Evolutionary conservation across 2,329 filamentous ascomycete genomes (phyloP).

Genomic region (Tricladium varicosporioides): DNA sequence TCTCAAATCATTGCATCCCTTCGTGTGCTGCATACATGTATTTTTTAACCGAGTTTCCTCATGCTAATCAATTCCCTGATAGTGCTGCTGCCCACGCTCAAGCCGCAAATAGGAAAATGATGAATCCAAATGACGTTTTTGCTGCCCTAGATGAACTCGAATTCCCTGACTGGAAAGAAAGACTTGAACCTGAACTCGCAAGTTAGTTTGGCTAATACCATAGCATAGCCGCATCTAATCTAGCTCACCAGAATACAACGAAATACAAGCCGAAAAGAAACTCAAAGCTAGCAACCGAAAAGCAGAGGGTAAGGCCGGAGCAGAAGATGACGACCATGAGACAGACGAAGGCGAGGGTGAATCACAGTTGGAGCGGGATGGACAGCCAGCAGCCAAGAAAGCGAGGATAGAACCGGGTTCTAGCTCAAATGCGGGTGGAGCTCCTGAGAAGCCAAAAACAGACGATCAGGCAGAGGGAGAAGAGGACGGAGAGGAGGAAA

Average conservation of each 20-base stretch:
- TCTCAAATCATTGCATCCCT: slow-evolving; percentile 18
- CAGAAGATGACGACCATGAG: slow-evolving; percentile 8
- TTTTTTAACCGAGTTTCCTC: background rate
- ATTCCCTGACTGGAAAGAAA: slow-evolving; percentile 66
- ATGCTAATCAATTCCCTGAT: background rate
- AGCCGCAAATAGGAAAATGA: slow-evolving; percentile 71
- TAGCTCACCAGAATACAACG: slow-evolving; percentile 58
- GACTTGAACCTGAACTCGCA: slow-evolving; percentile 72
- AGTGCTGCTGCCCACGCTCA: slow-evolving; percentile 74
- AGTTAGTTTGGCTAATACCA: slow-evolving; percentile 49
- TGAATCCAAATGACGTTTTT: slow-evolving; percentile 73
- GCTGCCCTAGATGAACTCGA: slow-evolving; percentile 74
- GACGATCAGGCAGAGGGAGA: slow-evolving; percentile 37
- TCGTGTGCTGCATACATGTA: too few species aligned
- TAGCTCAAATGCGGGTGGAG: slow-evolving; percentile 42
- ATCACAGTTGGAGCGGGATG: slow-evolving; percentile 25
- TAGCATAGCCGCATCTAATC: background rate
- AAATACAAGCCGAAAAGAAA: slow-evolving; percentile 71
- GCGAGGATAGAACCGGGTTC: slow-evolving; percentile 42
- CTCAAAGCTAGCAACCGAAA: slow-evolving; percentile 70
- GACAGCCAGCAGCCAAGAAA: slow-evolving; percentile 32
- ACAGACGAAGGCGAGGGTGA: slow-evolving; percentile 20
- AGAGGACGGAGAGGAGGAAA: slow-evolving; percentile 37
- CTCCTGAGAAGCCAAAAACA: slow-evolving; percentile 44
- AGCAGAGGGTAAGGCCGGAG: slow-evolving; percentile 55